phyloP scores from a whole-genome alignment of 2,329 filamentous ascomycete genomes.

The Onygena corvina region DNA sequence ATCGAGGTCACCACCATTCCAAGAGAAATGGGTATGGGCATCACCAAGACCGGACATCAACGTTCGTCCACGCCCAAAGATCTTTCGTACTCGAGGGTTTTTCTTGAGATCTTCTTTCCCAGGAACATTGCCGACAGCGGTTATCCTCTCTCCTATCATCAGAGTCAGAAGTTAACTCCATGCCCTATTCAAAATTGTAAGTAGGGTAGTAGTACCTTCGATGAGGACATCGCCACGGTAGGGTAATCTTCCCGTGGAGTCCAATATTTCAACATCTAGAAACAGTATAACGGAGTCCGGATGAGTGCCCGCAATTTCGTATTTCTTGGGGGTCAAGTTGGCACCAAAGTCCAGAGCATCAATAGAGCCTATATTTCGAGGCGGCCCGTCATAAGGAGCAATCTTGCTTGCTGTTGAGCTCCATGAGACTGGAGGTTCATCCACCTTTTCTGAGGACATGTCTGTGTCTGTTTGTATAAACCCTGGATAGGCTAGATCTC shows the following conservation, averaged over 20 bases:
- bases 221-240: conserved; percentile 33
- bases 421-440: conserved; percentile 13
- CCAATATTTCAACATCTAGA: conserved; percentile 31
- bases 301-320: conserved; percentile 27
- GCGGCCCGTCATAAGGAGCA: conserved; percentile 18
- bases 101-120: conserved; percentile 20
- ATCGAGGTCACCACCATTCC: conserved; percentile 37
- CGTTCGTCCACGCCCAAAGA: conserved; percentile 34
- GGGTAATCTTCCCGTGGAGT: conserved; percentile 29
- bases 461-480: not conserved
- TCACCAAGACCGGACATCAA: conserved; percentile 42
- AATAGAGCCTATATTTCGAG: conserved; percentile 20
- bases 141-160: conserved; percentile 24
- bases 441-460: conserved; percentile 7
- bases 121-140: conserved; percentile 26
- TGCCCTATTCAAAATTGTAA: not conserved
- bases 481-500: not conserved
- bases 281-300: conserved; percentile 27
- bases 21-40: conserved; percentile 40
- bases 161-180: not conserved
- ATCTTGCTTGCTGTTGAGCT: conserved; percentile 4
- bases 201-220: conserved; percentile 20
- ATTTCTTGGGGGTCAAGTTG: conserved; percentile 25
- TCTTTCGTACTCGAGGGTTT: conserved; percentile 26
- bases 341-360: conserved; percentile 24